These are phyloP conservation scores for Annona squamosa DNA, from an alignment of 164 flowering plant species.

Conservation along the genomic window DNA sequence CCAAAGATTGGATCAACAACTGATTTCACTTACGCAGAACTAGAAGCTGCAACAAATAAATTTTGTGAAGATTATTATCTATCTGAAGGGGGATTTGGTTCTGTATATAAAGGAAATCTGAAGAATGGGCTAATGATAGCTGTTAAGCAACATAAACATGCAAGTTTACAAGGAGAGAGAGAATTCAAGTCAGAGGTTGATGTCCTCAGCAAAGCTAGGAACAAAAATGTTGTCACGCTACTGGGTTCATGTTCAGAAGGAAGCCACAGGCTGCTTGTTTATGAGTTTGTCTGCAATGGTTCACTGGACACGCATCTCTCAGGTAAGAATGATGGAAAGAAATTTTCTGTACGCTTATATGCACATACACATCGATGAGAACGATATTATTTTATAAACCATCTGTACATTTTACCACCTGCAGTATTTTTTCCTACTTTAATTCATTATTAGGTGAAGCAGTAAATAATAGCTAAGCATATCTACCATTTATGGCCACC, in stretches of 20 bases:
- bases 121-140: constrained; percentile 36
- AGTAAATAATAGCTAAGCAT: background rate
- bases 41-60: constrained; percentile 40
- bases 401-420: background rate
- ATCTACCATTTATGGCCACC: background rate
- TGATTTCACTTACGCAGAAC: constrained; percentile 41
- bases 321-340: constrained; percentile 23
- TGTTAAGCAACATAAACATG: constrained; percentile 47
- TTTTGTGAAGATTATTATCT: constrained; percentile 34
- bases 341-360: background rate
- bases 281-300: constrained; percentile 56
- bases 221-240: constrained; percentile 52
- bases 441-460: background rate
- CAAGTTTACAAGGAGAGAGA: constrained; percentile 53
- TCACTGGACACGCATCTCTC: constrained; percentile 51
- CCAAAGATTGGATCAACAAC: constrained; percentile 31
- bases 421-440: background rate
- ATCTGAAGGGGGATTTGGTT: constrained; percentile 63
- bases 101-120: constrained; percentile 43
- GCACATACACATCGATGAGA: too few relatives aligned
- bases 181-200: constrained; percentile 47
- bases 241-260: constrained; percentile 54
- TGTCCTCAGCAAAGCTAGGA: constrained; percentile 48
- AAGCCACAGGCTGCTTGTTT: constrained; percentile 47
- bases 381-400: too few relatives aligned